Evolutionary conservation across 2,329 filamentous ascomycete species (phyloP), one percentile per base, ranked within the genome.

Genomic region (Rutstroemia sp.): DNA sequence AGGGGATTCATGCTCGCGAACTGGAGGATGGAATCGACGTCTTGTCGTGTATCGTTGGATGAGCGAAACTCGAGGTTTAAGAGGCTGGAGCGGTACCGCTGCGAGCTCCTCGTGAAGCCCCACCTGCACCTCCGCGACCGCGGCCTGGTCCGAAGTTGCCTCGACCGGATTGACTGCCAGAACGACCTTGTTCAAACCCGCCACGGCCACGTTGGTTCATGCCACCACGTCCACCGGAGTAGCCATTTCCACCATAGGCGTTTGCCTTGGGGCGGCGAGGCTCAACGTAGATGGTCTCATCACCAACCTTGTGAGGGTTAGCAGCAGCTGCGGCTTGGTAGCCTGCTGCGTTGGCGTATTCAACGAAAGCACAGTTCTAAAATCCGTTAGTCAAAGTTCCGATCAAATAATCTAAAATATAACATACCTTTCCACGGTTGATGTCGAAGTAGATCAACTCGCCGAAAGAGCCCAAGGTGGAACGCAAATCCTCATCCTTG

Each of bases 301-400:
- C 87, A 66, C 87, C 89, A 61, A 99, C 82, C 46, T 81, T 80
- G 74, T 95, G 90, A 38, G 92, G 92, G 75, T 95, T 97, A 65
- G 86, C 87, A 59, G 82, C 82, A 39, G 90, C 79, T 45, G 94
- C 94, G 61, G 88, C 87, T 71, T 90, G 82, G 74, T 95, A 96
- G 48, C 84, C 90, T 55, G 91, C 84, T 21, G 83, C 71, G 48
- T 86, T 88, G 69, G 85, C 87, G 73, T 94, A 99, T 72, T 99
- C 94, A 59, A 96, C 90, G 70, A 97, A 97, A 25, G 94, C 94
- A 69, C 91, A 96, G 79, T 94, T 96, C 92, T 95, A 69, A 30
- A 12, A 49, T 44, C 51, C 18, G 62, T 61, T 63, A 59, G 63
- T 56, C 30, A 9, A 25, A 21, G 45, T 23, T 46, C 25, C 44